phyloP scores from a whole-genome alignment of 2,329 filamentous ascomycete species.

The Capronia americana region DNA sequence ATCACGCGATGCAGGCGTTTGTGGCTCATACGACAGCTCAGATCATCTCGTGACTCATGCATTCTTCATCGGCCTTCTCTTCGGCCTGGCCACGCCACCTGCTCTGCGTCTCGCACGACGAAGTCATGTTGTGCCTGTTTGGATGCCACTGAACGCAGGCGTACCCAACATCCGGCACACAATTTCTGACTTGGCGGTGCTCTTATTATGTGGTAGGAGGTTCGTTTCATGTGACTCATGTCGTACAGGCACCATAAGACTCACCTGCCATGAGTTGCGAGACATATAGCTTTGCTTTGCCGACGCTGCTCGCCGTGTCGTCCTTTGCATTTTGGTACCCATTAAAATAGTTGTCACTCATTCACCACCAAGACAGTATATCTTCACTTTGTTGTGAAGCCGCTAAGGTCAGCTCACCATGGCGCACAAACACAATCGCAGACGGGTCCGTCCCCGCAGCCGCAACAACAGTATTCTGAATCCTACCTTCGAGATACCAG shows the following conservation, averaged over 20 bases:
- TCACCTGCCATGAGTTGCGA: not conserved
- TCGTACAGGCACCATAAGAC: constrained; percentile 9
- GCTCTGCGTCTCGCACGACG: constrained; percentile 34
- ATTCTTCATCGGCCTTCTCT: constrained; percentile 21
- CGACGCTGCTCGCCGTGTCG: not conserved
- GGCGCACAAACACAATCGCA: constrained; percentile 56
- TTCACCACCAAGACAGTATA: constrained; percentile 30
- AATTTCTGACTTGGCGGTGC: constrained; percentile 7
- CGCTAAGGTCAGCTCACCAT: constrained; percentile 39
- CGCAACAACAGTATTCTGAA: constrained; percentile 44
- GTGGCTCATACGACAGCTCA: constrained; percentile 21
- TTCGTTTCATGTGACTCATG: constrained; percentile 36
- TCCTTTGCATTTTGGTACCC: constrained; percentile 10
- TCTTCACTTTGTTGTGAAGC: not conserved
- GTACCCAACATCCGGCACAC: constrained; percentile 28
- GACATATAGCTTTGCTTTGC: not conserved
- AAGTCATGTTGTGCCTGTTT: constrained; percentile 29
- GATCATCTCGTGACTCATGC: constrained; percentile 32
- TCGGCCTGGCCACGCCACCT: constrained; percentile 29
- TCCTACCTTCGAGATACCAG: constrained; percentile 36
- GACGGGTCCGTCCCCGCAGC: constrained; percentile 52
- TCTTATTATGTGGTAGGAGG: not conserved
- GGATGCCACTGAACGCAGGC: constrained; percentile 23
- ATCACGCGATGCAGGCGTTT: constrained; percentile 19
- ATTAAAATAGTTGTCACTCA: constrained; percentile 28